Evolutionary conservation across 2,329 filamentous ascomycete genomes (phyloP).

Genomic region (Fusarium oligoseptatum): DNA sequence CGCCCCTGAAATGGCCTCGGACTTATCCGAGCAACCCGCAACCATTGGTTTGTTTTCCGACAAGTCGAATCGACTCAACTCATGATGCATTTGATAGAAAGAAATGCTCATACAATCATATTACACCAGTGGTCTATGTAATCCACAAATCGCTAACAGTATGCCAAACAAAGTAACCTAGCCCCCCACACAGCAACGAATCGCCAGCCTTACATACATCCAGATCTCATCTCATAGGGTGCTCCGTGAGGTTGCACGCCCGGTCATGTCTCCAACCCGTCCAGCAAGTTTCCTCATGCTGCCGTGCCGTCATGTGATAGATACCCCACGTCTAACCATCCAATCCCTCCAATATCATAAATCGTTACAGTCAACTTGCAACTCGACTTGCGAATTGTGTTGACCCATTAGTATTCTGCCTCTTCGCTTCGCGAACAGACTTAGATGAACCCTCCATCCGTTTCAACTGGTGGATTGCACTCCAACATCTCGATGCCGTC

Average conservation of each 20-base stretch:
- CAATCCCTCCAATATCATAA: slow-evolving; percentile 39
- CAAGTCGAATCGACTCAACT: background rate
- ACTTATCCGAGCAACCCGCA: background rate
- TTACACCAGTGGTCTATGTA: slow-evolving; percentile 36
- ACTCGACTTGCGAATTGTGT: background rate
- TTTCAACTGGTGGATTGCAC: slow-evolving; percentile 50
- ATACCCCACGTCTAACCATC: slow-evolving; percentile 34
- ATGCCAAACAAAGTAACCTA: slow-evolving; percentile 24
- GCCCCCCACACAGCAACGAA: slow-evolving; percentile 12
- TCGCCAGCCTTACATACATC: slow-evolving; percentile 15
- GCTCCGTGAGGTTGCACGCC: slow-evolving; percentile 40
- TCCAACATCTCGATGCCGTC: slow-evolving; percentile 71
- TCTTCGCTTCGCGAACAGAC: background rate
- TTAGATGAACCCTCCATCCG: slow-evolving; percentile 46
- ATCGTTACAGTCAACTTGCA: slow-evolving; percentile 34
- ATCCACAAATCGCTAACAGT: slow-evolving; percentile 36
- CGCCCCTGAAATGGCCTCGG: slow-evolving; percentile 11
- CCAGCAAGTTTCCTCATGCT: slow-evolving; percentile 31
- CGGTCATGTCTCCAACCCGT: slow-evolving; percentile 37
- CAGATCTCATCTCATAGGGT: slow-evolving; percentile 29
- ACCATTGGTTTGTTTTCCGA: background rate
- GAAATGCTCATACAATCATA: slow-evolving; percentile 12
- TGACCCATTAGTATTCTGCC: slow-evolving; percentile 20
- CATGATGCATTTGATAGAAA: background rate
- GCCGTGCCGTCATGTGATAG: background rate